A percentile compares a stretch with the other conserved stretches of the same genome.
Conservation (phyloP, 1,139 yeast species). For the Yamadazyma pseudoaaseri region DNA sequence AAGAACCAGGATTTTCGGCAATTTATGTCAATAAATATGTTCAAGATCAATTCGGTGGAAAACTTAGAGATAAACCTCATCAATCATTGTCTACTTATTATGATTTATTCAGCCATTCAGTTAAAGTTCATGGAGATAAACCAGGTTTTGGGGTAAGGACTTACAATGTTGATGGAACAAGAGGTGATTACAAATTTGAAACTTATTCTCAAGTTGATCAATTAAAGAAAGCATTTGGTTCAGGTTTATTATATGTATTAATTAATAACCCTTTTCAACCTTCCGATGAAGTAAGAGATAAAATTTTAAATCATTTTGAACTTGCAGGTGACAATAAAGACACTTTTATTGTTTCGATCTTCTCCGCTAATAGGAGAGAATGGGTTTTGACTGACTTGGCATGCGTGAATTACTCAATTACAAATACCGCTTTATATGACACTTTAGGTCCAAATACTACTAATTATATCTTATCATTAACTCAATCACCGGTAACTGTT, state of each 20-base stretch:
- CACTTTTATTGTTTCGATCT: conserved; percentile 34
- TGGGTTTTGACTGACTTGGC: conserved; percentile 42
- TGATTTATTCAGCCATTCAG: conserved; percentile 46
- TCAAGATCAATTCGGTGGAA: conserved; percentile 24
- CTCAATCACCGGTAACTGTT: conserved; percentile 35
- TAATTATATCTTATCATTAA: conserved; percentile 31
- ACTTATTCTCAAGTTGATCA: conserved; percentile 39
- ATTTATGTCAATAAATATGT: conserved; percentile 47
- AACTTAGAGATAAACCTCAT: conserved; percentile 43
- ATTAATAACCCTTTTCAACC: conserved; percentile 38
- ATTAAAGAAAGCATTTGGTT: conserved; percentile 53
- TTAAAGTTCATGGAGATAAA: conserved; percentile 29
- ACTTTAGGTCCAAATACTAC: conserved; percentile 39
- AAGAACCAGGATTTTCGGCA: conserved; percentile 49
- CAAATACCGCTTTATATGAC: conserved; percentile 42
- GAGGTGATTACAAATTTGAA: conserved; percentile 48
- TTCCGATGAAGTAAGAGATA: conserved; percentile 23
- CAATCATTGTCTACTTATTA: conserved; percentile 51
- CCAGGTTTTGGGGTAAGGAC: conserved; percentile 55
- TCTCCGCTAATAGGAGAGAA: conserved; percentile 36
- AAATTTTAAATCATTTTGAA: conserved; percentile 22
- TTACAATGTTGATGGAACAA: conserved; percentile 34
- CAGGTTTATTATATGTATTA: conserved; percentile 62
- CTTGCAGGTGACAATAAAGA: conserved; percentile 22
- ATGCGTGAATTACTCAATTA: conserved; percentile 32